A percentile compares a stretch with the other conserved stretches of the same genome.
phyloP scores from a whole-genome alignment of 2,329 filamentous ascomycete species.

The Aspergillus ustus region DNA sequence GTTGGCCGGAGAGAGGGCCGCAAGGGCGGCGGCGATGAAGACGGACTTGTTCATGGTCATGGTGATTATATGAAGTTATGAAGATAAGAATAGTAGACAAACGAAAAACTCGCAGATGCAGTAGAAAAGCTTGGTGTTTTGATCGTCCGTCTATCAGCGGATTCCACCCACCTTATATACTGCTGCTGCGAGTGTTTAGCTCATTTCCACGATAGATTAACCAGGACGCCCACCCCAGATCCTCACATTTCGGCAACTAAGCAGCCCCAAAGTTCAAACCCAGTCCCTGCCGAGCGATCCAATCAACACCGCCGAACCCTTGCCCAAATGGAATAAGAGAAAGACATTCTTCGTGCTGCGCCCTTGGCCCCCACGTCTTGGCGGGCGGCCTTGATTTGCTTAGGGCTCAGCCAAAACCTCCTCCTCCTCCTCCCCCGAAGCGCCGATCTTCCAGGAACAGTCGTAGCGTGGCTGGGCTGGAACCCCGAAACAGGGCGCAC shows the following conservation, averaged over 20 bases:
- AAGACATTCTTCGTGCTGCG: neutral
- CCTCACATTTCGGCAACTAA: neutral
- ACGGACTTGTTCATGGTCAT: neutral
- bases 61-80: neutral
- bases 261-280: neutral
- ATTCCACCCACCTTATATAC: neutral
- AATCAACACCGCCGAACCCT: neutral
- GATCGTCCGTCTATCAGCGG: neutral
- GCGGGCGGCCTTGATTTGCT: neutral
- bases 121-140: neutral
- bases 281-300: neutral
- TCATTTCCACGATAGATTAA: neutral
- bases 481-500: neutral
- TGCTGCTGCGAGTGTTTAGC: neutral
- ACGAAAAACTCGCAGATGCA: neutral
- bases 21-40: slow-evolving; percentile 4
- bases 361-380: slow-evolving; percentile 2
- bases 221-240: neutral
- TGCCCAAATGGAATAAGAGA: neutral
- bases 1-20: neutral
- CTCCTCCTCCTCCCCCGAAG: neutral
- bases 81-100: neutral
- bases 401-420: neutral
- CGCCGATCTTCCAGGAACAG: neutral
- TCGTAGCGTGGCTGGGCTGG: neutral